A percentile compares a stretch with the other conserved stretches of the same genome.
Conservation (phyloP, 2,329 filamentous ascomycete genomes). For the Aspergillus terreus region DNA sequence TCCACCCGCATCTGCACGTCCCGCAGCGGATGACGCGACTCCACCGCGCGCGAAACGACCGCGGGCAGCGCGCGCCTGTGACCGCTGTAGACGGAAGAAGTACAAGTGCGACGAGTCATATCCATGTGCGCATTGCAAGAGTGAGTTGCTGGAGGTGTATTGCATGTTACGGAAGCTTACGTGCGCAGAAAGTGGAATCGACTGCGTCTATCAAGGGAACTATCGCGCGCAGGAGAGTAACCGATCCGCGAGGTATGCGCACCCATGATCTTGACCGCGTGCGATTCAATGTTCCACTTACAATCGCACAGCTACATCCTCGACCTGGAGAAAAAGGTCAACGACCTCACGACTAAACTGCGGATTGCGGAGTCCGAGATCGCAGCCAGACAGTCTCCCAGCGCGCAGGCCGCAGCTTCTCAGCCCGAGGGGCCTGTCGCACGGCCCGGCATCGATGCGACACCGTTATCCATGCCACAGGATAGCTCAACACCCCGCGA, state of each 20-base stretch:
- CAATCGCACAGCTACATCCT: slow-evolving; percentile 26
- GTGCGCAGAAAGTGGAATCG: slow-evolving; percentile 27
- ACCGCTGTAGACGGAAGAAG: slow-evolving; percentile 46
- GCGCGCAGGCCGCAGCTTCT: slow-evolving; percentile 2
- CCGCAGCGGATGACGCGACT: slow-evolving; percentile 13
- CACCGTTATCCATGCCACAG: slow-evolving; percentile 22
- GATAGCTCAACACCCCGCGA: slow-evolving; percentile 18
- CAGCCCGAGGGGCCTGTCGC: slow-evolving; percentile 2
- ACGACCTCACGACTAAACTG: slow-evolving; percentile 27
- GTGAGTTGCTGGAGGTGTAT: slow-evolving; percentile 22
- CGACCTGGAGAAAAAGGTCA: slow-evolving; percentile 34
- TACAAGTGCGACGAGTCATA: slow-evolving; percentile 48
- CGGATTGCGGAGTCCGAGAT: slow-evolving; percentile 18
- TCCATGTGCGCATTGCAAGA: slow-evolving; percentile 44
- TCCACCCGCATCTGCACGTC: slow-evolving; percentile 7
- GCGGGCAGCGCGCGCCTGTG: slow-evolving; percentile 47
- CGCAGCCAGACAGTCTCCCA: slow-evolving; percentile 10
- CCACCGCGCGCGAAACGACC: slow-evolving; percentile 30
- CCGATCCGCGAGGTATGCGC: slow-evolving; percentile 25
- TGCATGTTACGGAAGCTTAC: slow-evolving; percentile 1
- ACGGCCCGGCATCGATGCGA: slow-evolving; percentile 14
- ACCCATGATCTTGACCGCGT: background rate
- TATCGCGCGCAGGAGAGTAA: slow-evolving; percentile 28
- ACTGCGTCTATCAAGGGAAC: slow-evolving; percentile 34
- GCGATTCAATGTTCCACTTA: background rate